A percentile compares a stretch with the other conserved stretches of the same genome.
phyloP scores from a whole-genome alignment of 768 basidiomycete species.

The Grammothele lineata region DNA sequence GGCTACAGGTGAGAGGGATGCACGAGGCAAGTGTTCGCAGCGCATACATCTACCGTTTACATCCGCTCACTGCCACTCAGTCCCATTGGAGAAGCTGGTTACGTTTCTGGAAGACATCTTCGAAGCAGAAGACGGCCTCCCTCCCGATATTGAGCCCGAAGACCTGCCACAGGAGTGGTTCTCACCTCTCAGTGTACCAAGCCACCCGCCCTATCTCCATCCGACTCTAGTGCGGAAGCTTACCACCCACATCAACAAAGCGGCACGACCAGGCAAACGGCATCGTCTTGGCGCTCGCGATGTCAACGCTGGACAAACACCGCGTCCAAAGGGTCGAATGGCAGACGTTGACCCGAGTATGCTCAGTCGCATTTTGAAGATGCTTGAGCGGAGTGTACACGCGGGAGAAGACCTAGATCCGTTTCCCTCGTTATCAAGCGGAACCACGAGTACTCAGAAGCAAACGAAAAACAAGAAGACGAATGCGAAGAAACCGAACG shows the following conservation, averaged over 20 bases:
- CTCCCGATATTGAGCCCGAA: conserved; percentile 46
- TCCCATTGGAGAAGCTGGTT: conserved; percentile 70
- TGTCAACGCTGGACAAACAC: conserved; percentile 36
- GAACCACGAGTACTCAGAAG: conserved; percentile 16
- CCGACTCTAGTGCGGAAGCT: conserved; percentile 60
- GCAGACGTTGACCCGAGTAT: conserved; percentile 61
- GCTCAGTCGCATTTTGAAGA: conserved; percentile 65
- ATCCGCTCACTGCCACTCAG: conserved; percentile 31
- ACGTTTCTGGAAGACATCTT: conserved; percentile 82
- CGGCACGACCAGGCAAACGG: conserved; percentile 67
- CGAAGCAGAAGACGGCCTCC: conserved; percentile 70
- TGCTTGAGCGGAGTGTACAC: conserved; percentile 75
- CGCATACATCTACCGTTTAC: background rate
- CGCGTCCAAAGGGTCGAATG: conserved; percentile 51
- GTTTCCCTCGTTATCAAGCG: conserved; percentile 37
- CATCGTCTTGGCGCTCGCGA: conserved; percentile 43
- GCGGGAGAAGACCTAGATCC: conserved; percentile 74
- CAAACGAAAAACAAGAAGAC: conserved; percentile 36
- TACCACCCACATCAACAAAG: conserved; percentile 62
- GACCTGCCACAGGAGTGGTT: conserved; percentile 61
- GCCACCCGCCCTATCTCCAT: conserved; percentile 56
- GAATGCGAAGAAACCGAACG: conserved; percentile 25
- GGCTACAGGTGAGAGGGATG: conserved; percentile 68
- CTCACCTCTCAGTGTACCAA: conserved; percentile 55
- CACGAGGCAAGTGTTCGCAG: conserved; percentile 47